phyloP scores from a whole-genome alignment of 768 basidiomycete species.

The Termitomyces sp. region DNA sequence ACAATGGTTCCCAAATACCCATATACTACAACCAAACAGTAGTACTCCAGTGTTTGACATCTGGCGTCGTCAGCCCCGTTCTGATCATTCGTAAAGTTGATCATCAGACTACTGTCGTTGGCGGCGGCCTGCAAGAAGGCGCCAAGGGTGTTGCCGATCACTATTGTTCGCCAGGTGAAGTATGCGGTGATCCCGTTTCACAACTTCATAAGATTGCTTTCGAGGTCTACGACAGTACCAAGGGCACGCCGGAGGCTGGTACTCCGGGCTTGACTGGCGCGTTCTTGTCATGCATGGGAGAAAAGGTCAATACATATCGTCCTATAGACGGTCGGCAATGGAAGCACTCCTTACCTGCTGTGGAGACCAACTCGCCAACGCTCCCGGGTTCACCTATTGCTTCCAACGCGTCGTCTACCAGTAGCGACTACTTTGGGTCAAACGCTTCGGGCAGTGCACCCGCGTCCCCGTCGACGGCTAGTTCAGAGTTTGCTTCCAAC shows the following conservation, averaged over 20 bases:
- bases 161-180: slow-evolving; percentile 80
- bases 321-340: slow-evolving; percentile 81
- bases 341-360: slow-evolving; percentile 44
- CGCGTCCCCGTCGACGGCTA: slow-evolving; percentile 57
- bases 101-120: slow-evolving; percentile 84
- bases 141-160: slow-evolving; percentile 82
- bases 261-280: slow-evolving; percentile 77
- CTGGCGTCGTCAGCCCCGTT: slow-evolving; percentile 90
- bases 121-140: slow-evolving; percentile 87
- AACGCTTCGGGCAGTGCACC: slow-evolving; percentile 61
- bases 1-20: slow-evolving; percentile 81
- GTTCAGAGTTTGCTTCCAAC: slow-evolving; percentile 67
- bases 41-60: slow-evolving; percentile 89
- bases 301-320: slow-evolving; percentile 89
- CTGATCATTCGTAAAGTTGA: slow-evolving; percentile 95
- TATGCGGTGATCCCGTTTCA: slow-evolving; percentile 91
- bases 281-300: slow-evolving; percentile 89
- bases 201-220: slow-evolving; percentile 96
- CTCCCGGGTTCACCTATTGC: slow-evolving; percentile 70
- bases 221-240: slow-evolving; percentile 77
- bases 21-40: slow-evolving; percentile 98
- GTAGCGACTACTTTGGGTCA: slow-evolving; percentile 65
- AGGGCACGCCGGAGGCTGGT: slow-evolving; percentile 69
- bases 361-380: slow-evolving; percentile 50
- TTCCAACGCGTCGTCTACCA: slow-evolving; percentile 54